Percentiles rank a stretch among this genome's conserved stretches.
Conservation (phyloP, 768 basidiomycete species). For the Cyclocybe aegerita region DNA sequence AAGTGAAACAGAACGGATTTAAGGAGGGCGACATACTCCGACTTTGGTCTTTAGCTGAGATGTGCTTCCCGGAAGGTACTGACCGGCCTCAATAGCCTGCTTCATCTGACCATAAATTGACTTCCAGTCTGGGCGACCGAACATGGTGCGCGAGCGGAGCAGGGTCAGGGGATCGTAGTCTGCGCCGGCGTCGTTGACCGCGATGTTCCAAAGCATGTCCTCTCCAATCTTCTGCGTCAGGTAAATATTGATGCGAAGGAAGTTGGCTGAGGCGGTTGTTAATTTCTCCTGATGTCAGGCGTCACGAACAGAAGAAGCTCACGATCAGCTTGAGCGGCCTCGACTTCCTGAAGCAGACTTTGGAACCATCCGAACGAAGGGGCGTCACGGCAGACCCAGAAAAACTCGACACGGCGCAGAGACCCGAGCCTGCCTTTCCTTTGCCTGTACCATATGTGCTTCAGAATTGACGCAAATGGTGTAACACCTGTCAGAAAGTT, state of each 20-base stretch:
- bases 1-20: constrained; percentile 1
- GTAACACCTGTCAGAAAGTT: constrained; percentile 65
- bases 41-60: constrained; percentile 83
- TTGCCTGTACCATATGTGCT: constrained; percentile 95
- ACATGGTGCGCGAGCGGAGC: constrained; percentile 85
- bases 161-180: constrained; percentile 89
- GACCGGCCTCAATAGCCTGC: constrained; percentile 77
- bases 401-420: constrained; percentile 88
- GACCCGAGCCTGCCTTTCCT: constrained; percentile 73
- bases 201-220: constrained; percentile 91
- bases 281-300: constrained; percentile 11
- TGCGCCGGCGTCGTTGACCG: constrained; percentile 81
- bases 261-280: constrained; percentile 60
- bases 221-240: constrained; percentile 83
- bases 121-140: constrained; percentile 90
- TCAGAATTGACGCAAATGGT: constrained; percentile 92
- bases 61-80: constrained; percentile 77
- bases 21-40: constrained; percentile 51
- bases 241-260: constrained; percentile 90
- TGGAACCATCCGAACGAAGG: constrained; percentile 99
- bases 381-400: constrained; percentile 92
- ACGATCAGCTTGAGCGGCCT: constrained; percentile 88
- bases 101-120: constrained; percentile 74
- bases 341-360: constrained; percentile 81
- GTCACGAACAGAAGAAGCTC: constrained; percentile 30